Base-by-base conservation (phyloP, 768 basidiomycete species). In the Boletales sp. region DNA sequence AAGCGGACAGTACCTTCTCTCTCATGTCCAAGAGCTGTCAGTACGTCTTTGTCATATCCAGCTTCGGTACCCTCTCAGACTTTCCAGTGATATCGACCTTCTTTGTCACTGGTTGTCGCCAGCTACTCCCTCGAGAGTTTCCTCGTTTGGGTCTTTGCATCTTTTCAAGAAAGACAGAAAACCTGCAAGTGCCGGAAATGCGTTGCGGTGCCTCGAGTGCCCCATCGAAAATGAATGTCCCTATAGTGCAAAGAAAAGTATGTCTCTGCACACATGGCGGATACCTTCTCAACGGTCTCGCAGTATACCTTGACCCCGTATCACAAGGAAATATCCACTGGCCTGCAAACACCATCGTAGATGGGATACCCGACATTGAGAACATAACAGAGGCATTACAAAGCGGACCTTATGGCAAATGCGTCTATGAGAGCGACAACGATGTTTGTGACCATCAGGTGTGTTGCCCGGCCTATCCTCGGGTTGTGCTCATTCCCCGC, bases 11-110 rank as follows among this genome's bases (percentile, higher is more conserved):
- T 57, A 85, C 83, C 19, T 94, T 94, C 66, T 82, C 86, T 13
- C 77, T 94, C 45, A 83, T 94, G 84, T 86, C 90, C 15, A 94
- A 94, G 73, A 83, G 84, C 57, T 94, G 87, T 79, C 92, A 94
- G 90, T 91, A 65, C 60, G 84, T 70, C 21, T 31, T 9, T 30
- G 5, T 30, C 42, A 43, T 46, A 36, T 36, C 42, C 41, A 17
- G 37, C 31, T 17, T 31, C 49, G 30, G 46, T 47, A 13, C 30
- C 11, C 32, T 30, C 48, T 38, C 32, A 37, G 40, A 30, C 12
- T 44, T 38, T 50, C 11, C 60, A 93, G 91, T 60, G 92, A 94
- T 64, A 84, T 94, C 50, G 91, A 94, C 58, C 75, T 94, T 39
- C 67, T 92, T 15, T 89, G 86, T 58, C 79, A 86, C 61, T 92